Conservation (phyloP, 179 eudicot species). For the Carnegiea gigantea region DNA sequence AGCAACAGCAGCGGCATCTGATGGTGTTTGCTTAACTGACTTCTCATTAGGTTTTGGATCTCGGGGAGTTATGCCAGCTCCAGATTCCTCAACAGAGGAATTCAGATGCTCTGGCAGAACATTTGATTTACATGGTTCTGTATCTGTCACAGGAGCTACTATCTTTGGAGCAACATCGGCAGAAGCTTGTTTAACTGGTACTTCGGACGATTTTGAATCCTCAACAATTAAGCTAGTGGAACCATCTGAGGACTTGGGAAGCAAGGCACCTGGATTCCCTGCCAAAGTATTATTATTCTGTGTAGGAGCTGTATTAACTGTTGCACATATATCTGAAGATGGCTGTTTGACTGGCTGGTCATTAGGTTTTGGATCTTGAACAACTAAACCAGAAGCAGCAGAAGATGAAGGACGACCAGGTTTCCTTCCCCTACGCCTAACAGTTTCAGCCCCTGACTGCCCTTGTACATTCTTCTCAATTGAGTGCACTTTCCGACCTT, state of each 20-base stretch:
- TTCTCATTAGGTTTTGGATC: slow-evolving; percentile 23
- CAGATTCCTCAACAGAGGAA: slow-evolving; percentile 14
- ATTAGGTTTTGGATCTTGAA: slow-evolving; percentile 22
- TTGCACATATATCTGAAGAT: slow-evolving; percentile 15
- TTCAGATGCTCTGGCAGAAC: not conserved
- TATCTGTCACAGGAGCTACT: not conserved
- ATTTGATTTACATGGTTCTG: slow-evolving; percentile 7
- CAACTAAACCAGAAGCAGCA: slow-evolving; percentile 24
- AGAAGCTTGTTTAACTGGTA: slow-evolving; percentile 1
- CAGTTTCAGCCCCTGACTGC: slow-evolving; percentile 39
- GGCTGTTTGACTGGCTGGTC: slow-evolving; percentile 21
- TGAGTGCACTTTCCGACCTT: slow-evolving; percentile 46
- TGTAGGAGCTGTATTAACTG: not conserved
- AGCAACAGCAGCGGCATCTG: slow-evolving; percentile 24
- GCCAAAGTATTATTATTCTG: slow-evolving; percentile 1
- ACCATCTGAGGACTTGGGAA: slow-evolving; percentile 19
- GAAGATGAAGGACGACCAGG: slow-evolving; percentile 32
- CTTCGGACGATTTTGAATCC: slow-evolving; percentile 12
- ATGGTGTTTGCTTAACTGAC: slow-evolving; percentile 8
- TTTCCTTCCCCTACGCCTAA: slow-evolving; percentile 68
- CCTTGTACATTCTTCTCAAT: slow-evolving; percentile 25
- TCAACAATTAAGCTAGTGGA: slow-evolving; percentile 12
- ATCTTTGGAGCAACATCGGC: slow-evolving; percentile 4
- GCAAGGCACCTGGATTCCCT: slow-evolving; percentile 12
- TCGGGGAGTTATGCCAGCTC: slow-evolving; percentile 16